Conservation (phyloP, 495 filamentous ascomycete genomes). For the Podospora sp. region DNA sequence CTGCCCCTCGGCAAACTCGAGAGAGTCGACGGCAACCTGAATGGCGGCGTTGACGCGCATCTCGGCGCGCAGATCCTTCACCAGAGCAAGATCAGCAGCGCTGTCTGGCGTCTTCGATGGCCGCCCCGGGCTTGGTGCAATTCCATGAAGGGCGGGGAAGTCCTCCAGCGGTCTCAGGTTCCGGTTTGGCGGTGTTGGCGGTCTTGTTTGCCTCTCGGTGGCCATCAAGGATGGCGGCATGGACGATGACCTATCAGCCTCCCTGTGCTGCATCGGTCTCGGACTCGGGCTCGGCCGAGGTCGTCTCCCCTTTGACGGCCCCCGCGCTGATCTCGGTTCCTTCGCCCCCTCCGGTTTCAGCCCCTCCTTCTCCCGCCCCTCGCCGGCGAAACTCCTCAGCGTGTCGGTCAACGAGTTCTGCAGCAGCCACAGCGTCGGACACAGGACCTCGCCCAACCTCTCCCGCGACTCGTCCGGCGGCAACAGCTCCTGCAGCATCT, state of each 20-base stretch:
- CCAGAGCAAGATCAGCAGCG: constrained; percentile 20
- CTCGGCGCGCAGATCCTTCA: constrained; percentile 33
- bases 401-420: constrained; percentile 24
- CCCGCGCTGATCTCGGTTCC: background rate
- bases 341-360: background rate
- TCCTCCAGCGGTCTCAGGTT: background rate
- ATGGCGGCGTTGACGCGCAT: constrained; percentile 40
- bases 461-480: constrained; percentile 34
- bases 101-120: background rate
- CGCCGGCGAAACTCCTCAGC: constrained; percentile 17
- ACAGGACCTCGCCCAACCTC: constrained; percentile 34
- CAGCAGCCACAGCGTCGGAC: constrained; percentile 35
- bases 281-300: background rate
- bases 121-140: background rate
- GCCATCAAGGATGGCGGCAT: background rate
- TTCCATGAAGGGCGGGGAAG: background rate
- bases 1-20: constrained; percentile 38
- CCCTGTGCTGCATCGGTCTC: background rate
- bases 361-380: background rate
- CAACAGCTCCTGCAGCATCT: constrained; percentile 32
- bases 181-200: background rate
- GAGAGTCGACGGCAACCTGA: constrained; percentile 36
- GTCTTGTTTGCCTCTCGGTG: constrained; percentile 1
- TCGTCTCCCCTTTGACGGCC: background rate
- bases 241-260: background rate